Conservation (phyloP, 2,329 filamentous ascomycete species). For the Xylaria arbuscula region DNA sequence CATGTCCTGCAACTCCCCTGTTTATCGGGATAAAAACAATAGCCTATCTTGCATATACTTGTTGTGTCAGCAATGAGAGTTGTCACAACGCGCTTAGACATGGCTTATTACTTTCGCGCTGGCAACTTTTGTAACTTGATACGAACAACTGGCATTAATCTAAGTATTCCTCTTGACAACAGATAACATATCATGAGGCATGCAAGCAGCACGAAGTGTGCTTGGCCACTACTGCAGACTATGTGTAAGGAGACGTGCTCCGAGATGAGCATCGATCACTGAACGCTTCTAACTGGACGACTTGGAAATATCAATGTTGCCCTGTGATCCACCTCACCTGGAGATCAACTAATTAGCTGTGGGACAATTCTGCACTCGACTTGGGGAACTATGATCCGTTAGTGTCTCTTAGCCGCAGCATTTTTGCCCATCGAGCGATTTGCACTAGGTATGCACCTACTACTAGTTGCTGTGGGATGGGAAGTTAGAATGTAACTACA, state of each 20-base stretch:
- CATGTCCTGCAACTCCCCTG: background rate
- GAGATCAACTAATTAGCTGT: constrained; percentile 29
- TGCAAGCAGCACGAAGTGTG: constrained; percentile 1
- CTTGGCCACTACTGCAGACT: constrained; percentile 19
- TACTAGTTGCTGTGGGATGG: constrained; percentile 27
- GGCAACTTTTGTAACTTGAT: constrained; percentile 1
- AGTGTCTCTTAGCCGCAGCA: constrained; percentile 14
- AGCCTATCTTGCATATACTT: constrained; percentile 11
- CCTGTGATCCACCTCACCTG: constrained; percentile 20
- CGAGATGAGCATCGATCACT: constrained; percentile 23
- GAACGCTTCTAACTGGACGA: constrained; percentile 17
- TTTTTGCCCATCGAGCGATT: constrained; percentile 26
- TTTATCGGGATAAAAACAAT: background rate
- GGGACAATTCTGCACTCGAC: constrained; percentile 14
- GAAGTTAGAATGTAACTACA: constrained; percentile 5
- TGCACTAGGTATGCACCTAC: constrained; percentile 28
- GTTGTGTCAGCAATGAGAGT: constrained; percentile 14
- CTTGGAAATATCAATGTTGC: constrained; percentile 15
- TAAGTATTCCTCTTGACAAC: constrained; percentile 5
- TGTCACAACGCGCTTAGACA: constrained; percentile 2
- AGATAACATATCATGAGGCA: constrained; percentile 21
- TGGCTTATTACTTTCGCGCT: background rate
- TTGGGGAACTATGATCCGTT: constrained; percentile 9
- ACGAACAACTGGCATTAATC: constrained; percentile 23
- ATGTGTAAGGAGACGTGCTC: constrained; percentile 21